These are phyloP conservation scores for Suillus clintonianus DNA, from an alignment of 768 basidiomycete genomes.

Conservation along the genomic window DNA sequence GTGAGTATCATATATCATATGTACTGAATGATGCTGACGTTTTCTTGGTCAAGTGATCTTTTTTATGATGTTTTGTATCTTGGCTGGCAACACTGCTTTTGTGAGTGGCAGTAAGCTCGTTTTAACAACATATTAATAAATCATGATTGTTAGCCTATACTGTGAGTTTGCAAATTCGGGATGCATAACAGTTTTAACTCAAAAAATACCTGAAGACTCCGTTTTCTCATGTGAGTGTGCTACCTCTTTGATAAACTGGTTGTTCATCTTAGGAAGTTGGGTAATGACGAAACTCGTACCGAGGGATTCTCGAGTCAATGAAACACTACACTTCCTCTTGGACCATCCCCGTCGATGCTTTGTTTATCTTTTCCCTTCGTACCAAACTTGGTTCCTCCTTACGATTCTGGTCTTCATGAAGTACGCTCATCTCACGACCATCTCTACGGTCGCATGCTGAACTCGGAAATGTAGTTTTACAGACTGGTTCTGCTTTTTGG, in stretches of 20 bases:
- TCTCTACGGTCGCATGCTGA: neutral
- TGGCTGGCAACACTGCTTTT: conserved; percentile 93
- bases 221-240: conserved; percentile 74
- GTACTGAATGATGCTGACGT: neutral
- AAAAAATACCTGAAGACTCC: conserved; percentile 50
- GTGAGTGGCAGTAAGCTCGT: conserved; percentile 52
- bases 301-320: conserved; percentile 57
- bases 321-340: conserved; percentile 88
- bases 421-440: conserved; percentile 44
- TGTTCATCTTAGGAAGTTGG: conserved; percentile 57
- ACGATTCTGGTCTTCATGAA: conserved; percentile 67
- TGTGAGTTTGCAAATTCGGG: conserved; percentile 54
- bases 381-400: conserved; percentile 91
- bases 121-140: neutral
- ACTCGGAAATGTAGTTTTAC: conserved; percentile 47
- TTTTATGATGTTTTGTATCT: conserved; percentile 68
- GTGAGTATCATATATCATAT: neutral
- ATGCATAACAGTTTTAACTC: neutral
- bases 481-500: conserved; percentile 90
- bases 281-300: conserved; percentile 62
- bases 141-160: conserved; percentile 63
- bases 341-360: conserved; percentile 95
- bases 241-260: conserved; percentile 5
- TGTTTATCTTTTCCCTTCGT: conserved; percentile 87
- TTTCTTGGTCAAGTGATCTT: conserved; percentile 49